Evolutionary conservation across 805 yeast species (phyloP).

Genomic region (Starmerella sirachaensis): DNA sequence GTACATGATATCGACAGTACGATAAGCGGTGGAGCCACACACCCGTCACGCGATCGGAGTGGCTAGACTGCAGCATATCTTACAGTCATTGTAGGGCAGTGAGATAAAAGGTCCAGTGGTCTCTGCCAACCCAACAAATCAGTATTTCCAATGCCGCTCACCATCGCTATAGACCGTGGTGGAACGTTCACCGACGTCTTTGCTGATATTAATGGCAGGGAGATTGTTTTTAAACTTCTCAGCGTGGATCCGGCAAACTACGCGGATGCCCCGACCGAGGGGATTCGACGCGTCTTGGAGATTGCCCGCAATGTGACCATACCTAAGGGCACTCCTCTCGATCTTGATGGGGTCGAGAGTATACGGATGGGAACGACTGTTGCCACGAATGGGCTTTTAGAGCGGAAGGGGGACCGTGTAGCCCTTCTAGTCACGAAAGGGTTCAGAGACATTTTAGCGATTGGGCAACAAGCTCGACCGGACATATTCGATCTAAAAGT

Average conservation of each 20-base stretch:
- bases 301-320: slow-evolving; percentile 40
- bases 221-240: slow-evolving; percentile 60
- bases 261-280: slow-evolving; percentile 85
- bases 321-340: slow-evolving; percentile 49
- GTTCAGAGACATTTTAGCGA: slow-evolving; percentile 64
- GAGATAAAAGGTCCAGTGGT: too few species aligned
- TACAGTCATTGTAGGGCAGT: too few species aligned
- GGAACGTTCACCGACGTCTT: slow-evolving; percentile 84
- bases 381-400: slow-evolving; percentile 89
- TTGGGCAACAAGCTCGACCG: slow-evolving; percentile 90
- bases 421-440: slow-evolving; percentile 82
- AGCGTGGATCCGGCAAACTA: slow-evolving; percentile 86
- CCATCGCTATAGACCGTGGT: slow-evolving; percentile 41
- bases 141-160: slow-evolving; percentile 13
- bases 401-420: slow-evolving; percentile 82
- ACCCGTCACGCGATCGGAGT: too few species aligned
- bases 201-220: slow-evolving; percentile 42
- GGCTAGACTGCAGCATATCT: too few species aligned
- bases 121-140: too few species aligned
- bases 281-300: slow-evolving; percentile 68
- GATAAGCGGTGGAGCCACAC: too few species aligned
- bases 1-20: too few species aligned
- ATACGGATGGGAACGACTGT: slow-evolving; percentile 90
- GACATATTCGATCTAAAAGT: slow-evolving; percentile 75
- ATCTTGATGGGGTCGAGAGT: slow-evolving; percentile 41